phyloP scores from a whole-genome alignment of 2,329 filamentous ascomycete genomes.

The Arachnomyces sp. region DNA sequence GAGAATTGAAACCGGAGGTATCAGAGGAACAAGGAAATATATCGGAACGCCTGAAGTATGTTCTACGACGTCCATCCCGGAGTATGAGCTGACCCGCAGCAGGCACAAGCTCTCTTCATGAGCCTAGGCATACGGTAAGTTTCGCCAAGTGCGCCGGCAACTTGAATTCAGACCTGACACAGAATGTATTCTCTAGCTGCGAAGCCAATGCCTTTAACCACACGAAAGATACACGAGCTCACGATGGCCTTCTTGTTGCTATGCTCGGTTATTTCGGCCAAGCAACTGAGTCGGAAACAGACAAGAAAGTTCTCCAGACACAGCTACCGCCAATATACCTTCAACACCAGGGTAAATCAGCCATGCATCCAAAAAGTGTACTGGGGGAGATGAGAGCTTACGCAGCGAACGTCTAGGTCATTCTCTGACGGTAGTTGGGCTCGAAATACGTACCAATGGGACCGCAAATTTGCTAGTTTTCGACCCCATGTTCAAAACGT shows the following conservation, averaged over 20 bases:
- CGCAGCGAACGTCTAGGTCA: slow-evolving; percentile 51
- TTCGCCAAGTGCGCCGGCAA: neutral
- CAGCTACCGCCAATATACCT: slow-evolving; percentile 78
- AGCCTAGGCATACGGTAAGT: slow-evolving; percentile 60
- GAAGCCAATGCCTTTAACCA: slow-evolving; percentile 53
- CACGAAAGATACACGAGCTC: slow-evolving; percentile 40
- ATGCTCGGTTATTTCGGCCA: slow-evolving; percentile 68
- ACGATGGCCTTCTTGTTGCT: slow-evolving; percentile 55
- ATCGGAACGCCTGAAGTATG: slow-evolving; percentile 84
- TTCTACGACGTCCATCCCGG: neutral
- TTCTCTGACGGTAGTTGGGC: slow-evolving; percentile 80
- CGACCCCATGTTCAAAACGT: slow-evolving; percentile 74
- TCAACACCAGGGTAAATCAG: slow-evolving; percentile 61
- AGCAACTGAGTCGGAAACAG: slow-evolving; percentile 40
- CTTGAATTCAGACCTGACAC: neutral
- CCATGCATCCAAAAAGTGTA: neutral
- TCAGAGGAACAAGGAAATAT: slow-evolving; percentile 84
- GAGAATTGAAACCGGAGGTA: slow-evolving; percentile 74
- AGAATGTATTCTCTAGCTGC: slow-evolving; percentile 33
- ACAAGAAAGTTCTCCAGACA: slow-evolving; percentile 62
- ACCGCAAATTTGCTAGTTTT: slow-evolving; percentile 70
- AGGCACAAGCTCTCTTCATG: slow-evolving; percentile 73
- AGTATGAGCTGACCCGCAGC: slow-evolving; percentile 9
- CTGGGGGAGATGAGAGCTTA: slow-evolving; percentile 1
- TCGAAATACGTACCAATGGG: slow-evolving; percentile 63